Evolutionary conservation across 768 basidiomycete species (phyloP), one percentile per base, ranked within the genome.

Genomic region (Mycena latifolia): DNA sequence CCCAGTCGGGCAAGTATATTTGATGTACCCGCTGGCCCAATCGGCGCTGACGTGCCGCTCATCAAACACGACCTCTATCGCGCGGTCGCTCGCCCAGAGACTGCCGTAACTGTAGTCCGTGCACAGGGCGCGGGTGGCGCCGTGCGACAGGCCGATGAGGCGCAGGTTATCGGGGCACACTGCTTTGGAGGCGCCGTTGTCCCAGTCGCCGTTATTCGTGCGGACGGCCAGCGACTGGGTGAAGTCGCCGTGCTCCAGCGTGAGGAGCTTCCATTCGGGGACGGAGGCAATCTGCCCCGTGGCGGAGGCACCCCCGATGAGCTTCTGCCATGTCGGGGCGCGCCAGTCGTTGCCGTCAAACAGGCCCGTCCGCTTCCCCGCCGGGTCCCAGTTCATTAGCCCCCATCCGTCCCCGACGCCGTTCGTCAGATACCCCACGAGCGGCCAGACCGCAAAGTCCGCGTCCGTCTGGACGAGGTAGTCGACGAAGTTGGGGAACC

Each of bases 341-440:
- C 69, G 69, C 69, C 69, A 70, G 51, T 70, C 69, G 57, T 63
- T 45, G 10, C 61, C 61, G 54, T 66, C 65, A 29, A 60, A 64
- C 20, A 70, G 41, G 0, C 65, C 65, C 25, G 51, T 61, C 56
- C 59, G 52, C 47, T 22, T 27, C 3, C 66, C 66, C 11, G 27
- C 27, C 9, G 29, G 3, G 33, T 66, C 63, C 69, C 69, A 70
- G 65, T 67, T 67, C 65, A 67, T 63, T 37, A 70, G 55, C 43
- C 65, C 46, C 69, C 69, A 70, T 17, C 69, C 69, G 52, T 70
- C 63, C 22, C 65, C 65, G n/a, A 10, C 4, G 20, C 58, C 52
- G 43, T 61, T 59, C 24, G 55, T 61, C 5, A 66, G 61, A 43
- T 66, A 70, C 5, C 69, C 69, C 8, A 70, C 69, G 41, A 65